Percentiles rank a stretch among this genome's conserved stretches.
Conservation (phyloP, 1,284 basidiomycete species). For the Melampsora americana region DNA sequence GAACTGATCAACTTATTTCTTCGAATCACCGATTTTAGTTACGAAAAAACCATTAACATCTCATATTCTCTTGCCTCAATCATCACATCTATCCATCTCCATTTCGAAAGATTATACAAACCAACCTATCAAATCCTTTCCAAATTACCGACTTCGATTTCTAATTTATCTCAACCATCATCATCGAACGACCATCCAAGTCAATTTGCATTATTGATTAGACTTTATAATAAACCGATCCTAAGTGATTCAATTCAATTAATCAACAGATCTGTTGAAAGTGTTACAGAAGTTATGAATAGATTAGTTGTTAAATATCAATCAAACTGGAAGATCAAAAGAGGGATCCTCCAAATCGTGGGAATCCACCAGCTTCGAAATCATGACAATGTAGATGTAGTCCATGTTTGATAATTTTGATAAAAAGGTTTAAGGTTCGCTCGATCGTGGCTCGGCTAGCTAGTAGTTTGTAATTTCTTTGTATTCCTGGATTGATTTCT, state of each 20-base stretch:
- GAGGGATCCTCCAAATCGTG: too few species aligned
- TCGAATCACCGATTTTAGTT: not conserved
- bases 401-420: too few species aligned
- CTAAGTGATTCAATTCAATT: slow-evolving; percentile 2
- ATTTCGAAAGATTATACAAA: slow-evolving; percentile 21
- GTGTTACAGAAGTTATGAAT: slow-evolving; percentile 12
- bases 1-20: not conserved
- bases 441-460: too few species aligned
- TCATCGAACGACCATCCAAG: not conserved
- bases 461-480: too few species aligned
- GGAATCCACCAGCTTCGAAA: too few species aligned
- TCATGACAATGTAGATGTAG: too few species aligned
- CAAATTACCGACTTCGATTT: slow-evolving; percentile 13
- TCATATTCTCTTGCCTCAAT: slow-evolving; percentile 20
- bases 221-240: slow-evolving; percentile 1
- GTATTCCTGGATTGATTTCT: too few species aligned
- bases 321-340: slow-evolving; percentile 4
- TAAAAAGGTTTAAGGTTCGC: too few species aligned
- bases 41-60: slow-evolving; percentile 33
- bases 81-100: slow-evolving; percentile 14
- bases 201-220: slow-evolving; percentile 17
- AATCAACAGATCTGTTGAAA: slow-evolving; percentile 9
- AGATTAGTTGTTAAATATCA: slow-evolving; percentile 16
- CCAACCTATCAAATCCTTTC: slow-evolving; percentile 22
- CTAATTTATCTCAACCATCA: not conserved